Evolutionary conservation across 140 eudicot genomes (phyloP).

Genomic region (Stevia rebaudiana): DNA sequence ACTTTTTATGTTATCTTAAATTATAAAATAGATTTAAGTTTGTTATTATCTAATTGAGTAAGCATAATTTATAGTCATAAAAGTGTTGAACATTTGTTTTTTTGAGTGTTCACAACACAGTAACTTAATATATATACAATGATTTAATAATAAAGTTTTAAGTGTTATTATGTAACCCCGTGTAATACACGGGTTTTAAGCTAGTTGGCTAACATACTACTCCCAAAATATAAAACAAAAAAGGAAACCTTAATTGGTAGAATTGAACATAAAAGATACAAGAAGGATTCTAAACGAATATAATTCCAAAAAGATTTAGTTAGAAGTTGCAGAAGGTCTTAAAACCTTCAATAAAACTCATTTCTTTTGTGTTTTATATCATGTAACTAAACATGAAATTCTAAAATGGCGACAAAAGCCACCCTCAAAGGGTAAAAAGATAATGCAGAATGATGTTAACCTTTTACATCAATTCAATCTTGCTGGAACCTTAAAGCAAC

Average conservation of each 20-base stretch:
- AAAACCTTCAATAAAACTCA: neutral
- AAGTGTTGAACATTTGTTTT: no score
- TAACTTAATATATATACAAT: no score
- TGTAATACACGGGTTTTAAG: no score
- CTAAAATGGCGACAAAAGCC: neutral
- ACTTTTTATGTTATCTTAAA: no score
- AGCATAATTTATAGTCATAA: no score
- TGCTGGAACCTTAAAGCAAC: no score
- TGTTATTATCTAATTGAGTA: no score
- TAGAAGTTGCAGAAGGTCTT: neutral
- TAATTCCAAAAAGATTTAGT: neutral
- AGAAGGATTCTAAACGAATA: neutral
- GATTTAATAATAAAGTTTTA: no score
- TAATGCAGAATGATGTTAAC: neutral
- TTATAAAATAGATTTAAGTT: no score
- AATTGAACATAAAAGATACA: neutral
- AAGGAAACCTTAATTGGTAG: neutral
- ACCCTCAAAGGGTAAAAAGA: constrained; percentile 1
- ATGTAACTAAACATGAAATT: neutral
- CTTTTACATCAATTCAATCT: no score
- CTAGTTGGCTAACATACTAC: constrained; percentile 1
- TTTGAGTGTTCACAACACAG: no score
- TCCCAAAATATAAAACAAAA: neutral
- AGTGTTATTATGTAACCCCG: no score
- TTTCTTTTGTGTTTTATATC: neutral